phyloP scores from a whole-genome alignment of 768 basidiomycete genomes.

The Pleurotus salmoneostramineus region DNA sequence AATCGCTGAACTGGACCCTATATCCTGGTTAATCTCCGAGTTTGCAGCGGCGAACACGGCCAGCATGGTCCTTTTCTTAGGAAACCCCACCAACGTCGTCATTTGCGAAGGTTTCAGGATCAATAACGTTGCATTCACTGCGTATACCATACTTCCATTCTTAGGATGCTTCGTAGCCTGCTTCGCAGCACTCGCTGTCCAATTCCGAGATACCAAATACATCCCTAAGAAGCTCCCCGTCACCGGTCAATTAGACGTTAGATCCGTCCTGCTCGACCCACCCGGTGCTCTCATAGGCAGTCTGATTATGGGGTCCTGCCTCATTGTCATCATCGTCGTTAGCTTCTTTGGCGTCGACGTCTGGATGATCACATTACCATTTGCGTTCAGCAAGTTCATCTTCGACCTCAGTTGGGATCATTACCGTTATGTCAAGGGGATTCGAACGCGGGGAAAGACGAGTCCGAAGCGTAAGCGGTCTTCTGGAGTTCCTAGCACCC shows the following conservation, averaged over 20 bases:
- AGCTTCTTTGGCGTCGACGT: conserved; percentile 76
- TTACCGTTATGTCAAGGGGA: conserved; percentile 33
- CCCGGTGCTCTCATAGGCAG: conserved; percentile 73
- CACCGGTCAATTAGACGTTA: conserved; percentile 39
- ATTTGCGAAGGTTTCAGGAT: conserved; percentile 83
- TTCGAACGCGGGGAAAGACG: conserved; percentile 16
- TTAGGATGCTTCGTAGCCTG: conserved; percentile 63
- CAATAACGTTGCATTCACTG: conserved; percentile 75
- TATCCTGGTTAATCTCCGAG: conserved; percentile 70
- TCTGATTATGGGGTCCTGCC: conserved; percentile 57
- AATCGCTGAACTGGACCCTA: conserved; percentile 52
- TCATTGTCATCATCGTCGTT: conserved; percentile 72
- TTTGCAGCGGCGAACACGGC: conserved; percentile 81
- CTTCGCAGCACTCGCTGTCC: conserved; percentile 51
- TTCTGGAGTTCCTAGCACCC: neutral
- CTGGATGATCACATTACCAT: conserved; percentile 83
- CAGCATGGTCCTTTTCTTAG: conserved; percentile 72
- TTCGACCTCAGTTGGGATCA: conserved; percentile 64
- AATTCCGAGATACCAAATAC: conserved; percentile 54
- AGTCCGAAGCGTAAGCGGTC: conserved; percentile 15
- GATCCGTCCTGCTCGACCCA: conserved; percentile 68
- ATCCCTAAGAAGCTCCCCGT: conserved; percentile 43
- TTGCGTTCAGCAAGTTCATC: conserved; percentile 66
- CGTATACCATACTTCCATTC: conserved; percentile 81
- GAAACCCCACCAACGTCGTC: conserved; percentile 93